Base-by-base conservation (phyloP, 2,329 filamentous ascomycete species). In the Leptographium galeiforme region DNA sequence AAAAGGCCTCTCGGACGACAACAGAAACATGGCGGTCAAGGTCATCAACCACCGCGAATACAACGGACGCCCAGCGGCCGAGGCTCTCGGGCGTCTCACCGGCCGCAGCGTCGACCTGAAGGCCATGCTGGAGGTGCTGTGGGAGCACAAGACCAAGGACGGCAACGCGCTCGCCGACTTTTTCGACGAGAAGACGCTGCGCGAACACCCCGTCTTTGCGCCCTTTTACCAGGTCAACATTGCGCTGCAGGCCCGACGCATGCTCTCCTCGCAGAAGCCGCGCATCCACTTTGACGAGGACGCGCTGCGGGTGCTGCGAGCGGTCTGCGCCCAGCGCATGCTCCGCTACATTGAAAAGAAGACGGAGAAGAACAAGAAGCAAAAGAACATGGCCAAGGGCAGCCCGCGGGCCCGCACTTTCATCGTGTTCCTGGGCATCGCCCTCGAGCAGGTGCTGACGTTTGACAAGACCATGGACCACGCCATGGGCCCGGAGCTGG, bases 341-440 rank as follows among this genome's bases (percentile, higher is more conserved):
- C 16, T 51, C 11, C 1, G 10, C 8, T 51, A 44, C n/a, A 25
- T 51, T 16, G 13, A 43, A 12, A 34, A 34, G 8, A 14, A 7
- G 4, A 8, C 36, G 30, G 49, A 51, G 40, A 51, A 51, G 32
- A 51, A 51, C 49, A 51, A 34, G 30, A 44, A 44, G 49, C 49
- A 14, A 14, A 11, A 16, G 5, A 44, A 38, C 11, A 51, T 51
- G 49, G 2, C 4, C 10, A 44, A 51, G 13, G 49, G 48, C 5
- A 5, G 48, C 30, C 30, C 13, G 30, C 11, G 16, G 14, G 49
- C 49, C 4, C 30, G 39, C 11, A 34, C 25, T 16, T 10, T 44
- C 0, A 8, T 44, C 8, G 49, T 51, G 4, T 51, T 36, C 13
- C 6, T 51, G 25, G 49, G 38, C 14, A 51, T 51, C 2, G 12